Evolutionary conservation across 345 rosid genomes (phyloP).

Genomic region (Dovyalis caffra): DNA sequence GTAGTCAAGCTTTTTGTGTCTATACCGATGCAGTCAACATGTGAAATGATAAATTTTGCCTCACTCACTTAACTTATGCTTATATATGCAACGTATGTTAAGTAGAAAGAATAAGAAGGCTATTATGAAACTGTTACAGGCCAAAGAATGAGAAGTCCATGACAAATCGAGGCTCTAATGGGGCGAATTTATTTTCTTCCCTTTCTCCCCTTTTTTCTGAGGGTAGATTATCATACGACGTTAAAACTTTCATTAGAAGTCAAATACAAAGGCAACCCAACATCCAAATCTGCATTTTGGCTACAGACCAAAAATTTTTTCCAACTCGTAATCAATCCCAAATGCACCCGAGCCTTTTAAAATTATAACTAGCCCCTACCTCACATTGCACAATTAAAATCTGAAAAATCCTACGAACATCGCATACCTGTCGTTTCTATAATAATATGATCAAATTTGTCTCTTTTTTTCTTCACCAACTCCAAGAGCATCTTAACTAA

Average conservation of each 20-base stretch:
- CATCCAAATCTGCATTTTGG: too few species aligned
- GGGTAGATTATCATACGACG: too few species aligned
- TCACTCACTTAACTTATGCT: too few species aligned
- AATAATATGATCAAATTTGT: constrained; percentile 70
- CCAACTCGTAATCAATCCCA: too few species aligned
- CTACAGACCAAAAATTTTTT: too few species aligned
- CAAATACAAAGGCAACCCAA: too few species aligned
- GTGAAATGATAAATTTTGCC: neutral
- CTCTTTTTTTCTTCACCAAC: constrained; percentile 53
- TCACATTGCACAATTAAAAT: constrained; percentile 4
- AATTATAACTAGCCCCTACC: neutral
- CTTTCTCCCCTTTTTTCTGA: too few species aligned
- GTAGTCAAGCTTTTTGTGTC: neutral
- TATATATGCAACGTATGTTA: neutral
- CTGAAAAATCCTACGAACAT: neutral
- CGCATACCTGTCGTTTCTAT: constrained; percentile 74
- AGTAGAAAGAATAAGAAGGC: neutral
- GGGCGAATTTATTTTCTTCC: too few species aligned
- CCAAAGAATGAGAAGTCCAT: neutral
- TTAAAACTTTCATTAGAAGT: too few species aligned
- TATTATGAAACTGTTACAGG: neutral
- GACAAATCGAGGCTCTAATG: neutral
- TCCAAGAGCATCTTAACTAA: constrained; percentile 77
- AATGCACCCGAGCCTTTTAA: too few species aligned
- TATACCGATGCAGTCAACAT: constrained; percentile 3